Base-by-base conservation (phyloP, 2,329 filamentous ascomycete genomes). In the Cladosporium oxysporum region DNA sequence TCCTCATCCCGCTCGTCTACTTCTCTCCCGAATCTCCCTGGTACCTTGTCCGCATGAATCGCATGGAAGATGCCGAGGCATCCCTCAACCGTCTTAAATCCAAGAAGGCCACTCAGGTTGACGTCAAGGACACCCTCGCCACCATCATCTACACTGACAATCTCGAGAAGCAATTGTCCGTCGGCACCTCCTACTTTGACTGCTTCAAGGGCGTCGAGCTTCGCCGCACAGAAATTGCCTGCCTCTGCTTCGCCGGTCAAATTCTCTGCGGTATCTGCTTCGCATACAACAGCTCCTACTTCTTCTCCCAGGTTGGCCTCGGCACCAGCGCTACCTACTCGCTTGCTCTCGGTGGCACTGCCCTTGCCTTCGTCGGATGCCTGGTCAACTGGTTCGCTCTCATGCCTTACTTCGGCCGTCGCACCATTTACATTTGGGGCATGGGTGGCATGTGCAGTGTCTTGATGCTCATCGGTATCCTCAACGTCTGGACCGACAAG, bases 121-220 rank as follows among this genome's bases (percentile, higher is more conserved):
- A 69, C 65, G 53, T 59, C 3, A 71, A 79, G 29, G 71, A 76
- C 35, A 75, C 72, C 1, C 67, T 80, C 47, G 72, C 76, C 7
- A 76, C 78, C 73, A 80, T 82, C 57, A 69, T 72, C 11, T 72
- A 78, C 31, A 81, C 78, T 6, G 78, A 73, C 44, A 68, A 74
- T 47, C 67, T 77, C 10, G 78, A 79, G 66, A 75, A 74, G 64
- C 70, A 73, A 10, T 61, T 70, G 41, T 66, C 66, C 1, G 57
- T 66, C 12, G 76, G 76, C 18, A 73, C 74, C 4, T 71, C 70
- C 1, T 79, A 78, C 65, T 49, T 74, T 5, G 77, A 79, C 64
- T 79, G 77, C 69, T 79, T 80, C 69, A 76, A 74, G 58, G 75
- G 76, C 10, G 70, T 68, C 16, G 83, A 88, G 69, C 75, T 83